phyloP scores from a whole-genome alignment of 139 green algal species.

The Auxenochlorella pyrenoidosa region DNA sequence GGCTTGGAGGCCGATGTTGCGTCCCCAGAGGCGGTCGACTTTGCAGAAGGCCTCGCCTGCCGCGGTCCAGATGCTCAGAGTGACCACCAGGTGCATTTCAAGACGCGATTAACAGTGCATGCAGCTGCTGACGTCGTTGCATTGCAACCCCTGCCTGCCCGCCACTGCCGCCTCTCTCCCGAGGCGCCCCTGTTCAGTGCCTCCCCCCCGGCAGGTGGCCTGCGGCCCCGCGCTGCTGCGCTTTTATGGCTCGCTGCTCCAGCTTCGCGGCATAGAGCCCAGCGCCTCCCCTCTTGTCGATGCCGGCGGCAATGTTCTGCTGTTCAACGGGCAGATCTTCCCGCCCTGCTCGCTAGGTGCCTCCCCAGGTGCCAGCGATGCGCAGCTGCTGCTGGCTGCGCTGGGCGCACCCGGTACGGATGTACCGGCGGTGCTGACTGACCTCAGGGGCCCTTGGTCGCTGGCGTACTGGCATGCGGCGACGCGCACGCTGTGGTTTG shows the following conservation, averaged over 20 bases:
- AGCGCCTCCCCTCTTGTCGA: constrained; percentile 23
- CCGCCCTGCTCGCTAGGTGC: constrained; percentile 53
- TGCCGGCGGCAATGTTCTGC: constrained; percentile 64
- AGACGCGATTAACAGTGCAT: no score
- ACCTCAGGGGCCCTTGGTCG: constrained; percentile 83
- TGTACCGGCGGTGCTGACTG: constrained; percentile 46
- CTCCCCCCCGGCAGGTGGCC: neutral
- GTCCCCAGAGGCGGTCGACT: neutral
- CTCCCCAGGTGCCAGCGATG: constrained; percentile 59
- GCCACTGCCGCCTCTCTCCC: neutral
- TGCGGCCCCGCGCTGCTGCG: neutral
- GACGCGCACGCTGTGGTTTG: constrained; percentile 74
- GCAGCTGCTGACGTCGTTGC: no score
- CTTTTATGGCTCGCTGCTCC: constrained; percentile 70
- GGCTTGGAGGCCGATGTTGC: neutral
- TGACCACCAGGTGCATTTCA: neutral
- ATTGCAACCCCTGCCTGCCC: neutral
- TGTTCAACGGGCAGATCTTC: constrained; percentile 87
- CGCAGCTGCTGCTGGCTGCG: constrained; percentile 48
- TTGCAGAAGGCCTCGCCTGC: neutral
- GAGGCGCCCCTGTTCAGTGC: neutral
- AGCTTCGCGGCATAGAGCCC: constrained; percentile 62
- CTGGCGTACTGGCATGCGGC: constrained; percentile 78
- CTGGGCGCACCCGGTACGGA: constrained; percentile 31
- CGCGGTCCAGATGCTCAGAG: constrained; percentile 16